Evolutionary conservation across 768 basidiomycete genomes (phyloP).

Genomic region (Polyporus arcularius): DNA sequence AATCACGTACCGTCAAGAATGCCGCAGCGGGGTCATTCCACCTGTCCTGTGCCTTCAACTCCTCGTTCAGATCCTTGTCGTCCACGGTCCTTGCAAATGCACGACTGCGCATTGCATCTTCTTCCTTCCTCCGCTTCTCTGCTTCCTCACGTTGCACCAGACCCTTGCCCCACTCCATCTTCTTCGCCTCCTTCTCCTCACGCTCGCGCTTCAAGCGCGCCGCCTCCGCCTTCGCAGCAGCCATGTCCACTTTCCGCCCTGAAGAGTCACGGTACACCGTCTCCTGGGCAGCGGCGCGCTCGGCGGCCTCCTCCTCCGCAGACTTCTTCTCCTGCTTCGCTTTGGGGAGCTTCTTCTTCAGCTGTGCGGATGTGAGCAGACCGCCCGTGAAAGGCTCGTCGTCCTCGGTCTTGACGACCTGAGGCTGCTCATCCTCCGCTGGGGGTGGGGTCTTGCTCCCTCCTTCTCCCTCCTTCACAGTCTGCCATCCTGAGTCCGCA

Average conservation of each 20-base stretch:
- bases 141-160: conserved; percentile 83
- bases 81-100: conserved; percentile 80
- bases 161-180: conserved; percentile 99
- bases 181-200: conserved; percentile 84
- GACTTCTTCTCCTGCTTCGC: conserved; percentile 34
- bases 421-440: conserved; percentile 68
- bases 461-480: conserved; percentile 53
- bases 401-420: conserved; percentile 48
- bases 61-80: conserved; percentile 84
- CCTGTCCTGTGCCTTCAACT: conserved; percentile 73
- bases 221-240: conserved; percentile 82
- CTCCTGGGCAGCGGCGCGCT: conserved; percentile 70
- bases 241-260: conserved; percentile 88
- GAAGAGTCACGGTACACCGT: conserved; percentile 92
- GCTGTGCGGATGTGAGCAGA: conserved; percentile 71
- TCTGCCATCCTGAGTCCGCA: conserved; percentile 66
- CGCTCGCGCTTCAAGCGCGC: conserved; percentile 75
- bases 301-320: conserved; percentile 48
- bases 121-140: conserved; percentile 62
- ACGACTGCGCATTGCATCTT: conserved; percentile 65
- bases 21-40: conserved; percentile 99
- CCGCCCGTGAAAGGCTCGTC: conserved; percentile 63
- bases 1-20: conserved; percentile 75
- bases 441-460: conserved; percentile 51
- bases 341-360: conserved; percentile 62